Conservation (phyloP, 2,329 filamentous ascomycete genomes). For the Botryosphaeria dothidea region DNA sequence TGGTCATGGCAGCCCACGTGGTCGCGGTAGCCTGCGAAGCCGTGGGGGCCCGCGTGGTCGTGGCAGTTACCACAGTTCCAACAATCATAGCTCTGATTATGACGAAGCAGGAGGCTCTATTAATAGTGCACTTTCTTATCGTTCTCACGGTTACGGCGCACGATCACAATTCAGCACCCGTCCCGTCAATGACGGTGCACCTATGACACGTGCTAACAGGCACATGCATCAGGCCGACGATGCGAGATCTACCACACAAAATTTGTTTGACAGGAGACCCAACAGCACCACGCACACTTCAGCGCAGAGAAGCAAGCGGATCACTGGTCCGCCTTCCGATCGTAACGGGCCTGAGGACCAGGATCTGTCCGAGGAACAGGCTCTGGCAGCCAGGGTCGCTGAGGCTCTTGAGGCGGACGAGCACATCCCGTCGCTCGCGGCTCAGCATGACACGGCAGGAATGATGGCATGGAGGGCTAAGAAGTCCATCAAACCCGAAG, state of each 20-base stretch:
- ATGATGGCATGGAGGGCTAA: background rate
- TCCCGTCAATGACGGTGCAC: background rate
- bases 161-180: background rate
- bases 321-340: too few relatives aligned
- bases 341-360: too few relatives aligned
- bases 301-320: too few relatives aligned
- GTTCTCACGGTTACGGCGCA: too few relatives aligned
- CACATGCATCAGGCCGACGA: background rate
- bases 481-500: background rate
- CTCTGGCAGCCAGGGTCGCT: background rate
- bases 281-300: too few relatives aligned
- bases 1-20: background rate
- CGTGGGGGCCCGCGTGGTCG: background rate
- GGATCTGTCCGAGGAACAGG: too few relatives aligned
- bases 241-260: background rate
- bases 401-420: background rate
- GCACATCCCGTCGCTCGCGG: background rate
- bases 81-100: too few relatives aligned
- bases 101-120: too few relatives aligned
- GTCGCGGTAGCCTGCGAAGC: background rate
- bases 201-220: background rate
- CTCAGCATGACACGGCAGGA: background rate
- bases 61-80: background rate
- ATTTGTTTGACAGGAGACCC: too few relatives aligned
- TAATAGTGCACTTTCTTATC: too few relatives aligned